A percentile compares a stretch with the other conserved stretches of the same genome.
Conservation (phyloP, 1,284 basidiomycete genomes). For the Marasmius sp. region DNA sequence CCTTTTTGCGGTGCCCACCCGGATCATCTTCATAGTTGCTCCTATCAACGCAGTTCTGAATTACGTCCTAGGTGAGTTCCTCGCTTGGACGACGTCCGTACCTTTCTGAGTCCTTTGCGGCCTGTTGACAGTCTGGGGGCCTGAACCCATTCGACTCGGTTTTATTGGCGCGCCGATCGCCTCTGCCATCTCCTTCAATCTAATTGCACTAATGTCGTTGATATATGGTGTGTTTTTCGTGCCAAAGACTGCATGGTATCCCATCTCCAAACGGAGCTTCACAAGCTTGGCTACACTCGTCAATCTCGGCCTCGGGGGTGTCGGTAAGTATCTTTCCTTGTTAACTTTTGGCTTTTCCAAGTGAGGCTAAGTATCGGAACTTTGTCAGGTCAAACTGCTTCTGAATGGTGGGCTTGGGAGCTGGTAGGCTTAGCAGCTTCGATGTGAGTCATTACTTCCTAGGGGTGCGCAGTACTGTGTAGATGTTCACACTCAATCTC, state of each 20-base stretch:
- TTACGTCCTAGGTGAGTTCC: conserved; percentile 68
- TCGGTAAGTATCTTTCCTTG: background rate
- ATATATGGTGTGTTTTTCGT: conserved; percentile 76
- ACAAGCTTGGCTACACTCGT: conserved; percentile 72
- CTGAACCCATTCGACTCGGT: conserved; percentile 73
- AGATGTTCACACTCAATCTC: background rate
- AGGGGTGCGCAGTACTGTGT: background rate
- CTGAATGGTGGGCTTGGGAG: conserved; percentile 95
- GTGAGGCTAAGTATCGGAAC: background rate
- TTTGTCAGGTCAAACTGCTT: conserved; percentile 51
- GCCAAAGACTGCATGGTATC: conserved; percentile 84
- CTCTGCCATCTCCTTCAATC: conserved; percentile 85
- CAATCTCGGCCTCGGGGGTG: conserved; percentile 50
- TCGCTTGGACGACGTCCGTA: background rate
- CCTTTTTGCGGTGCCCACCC: conserved; percentile 85
- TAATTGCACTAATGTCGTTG: conserved; percentile 71
- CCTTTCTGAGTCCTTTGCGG: background rate
- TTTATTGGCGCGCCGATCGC: conserved; percentile 94
- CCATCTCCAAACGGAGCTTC: conserved; percentile 67
- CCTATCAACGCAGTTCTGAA: conserved; percentile 87
- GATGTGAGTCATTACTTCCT: conserved; percentile 38
- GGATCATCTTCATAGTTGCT: conserved; percentile 82
- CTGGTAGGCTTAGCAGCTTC: conserved; percentile 62
- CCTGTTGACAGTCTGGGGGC: conserved; percentile 73
- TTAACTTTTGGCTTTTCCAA: background rate